phyloP scores from a whole-genome alignment of 371 early-diverging fungal genomes.

The Zancudomyces culisetae region DNA sequence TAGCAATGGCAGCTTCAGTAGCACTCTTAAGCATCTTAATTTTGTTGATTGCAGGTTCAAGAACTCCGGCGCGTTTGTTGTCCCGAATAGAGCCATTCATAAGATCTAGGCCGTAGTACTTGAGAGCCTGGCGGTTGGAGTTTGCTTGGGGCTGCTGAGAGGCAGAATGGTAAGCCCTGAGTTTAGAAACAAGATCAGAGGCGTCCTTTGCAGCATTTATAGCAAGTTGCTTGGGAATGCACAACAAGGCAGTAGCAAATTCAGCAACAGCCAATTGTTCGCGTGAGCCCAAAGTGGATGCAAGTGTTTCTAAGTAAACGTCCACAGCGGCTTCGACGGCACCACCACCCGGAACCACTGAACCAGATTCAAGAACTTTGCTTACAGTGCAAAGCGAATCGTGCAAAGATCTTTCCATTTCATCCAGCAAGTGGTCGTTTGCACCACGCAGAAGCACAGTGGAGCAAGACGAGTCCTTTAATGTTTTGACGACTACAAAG shows the following conservation, averaged over 20 bases:
- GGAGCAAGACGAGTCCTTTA: conserved; percentile 69
- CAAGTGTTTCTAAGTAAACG: conserved; percentile 87
- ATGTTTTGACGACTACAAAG: conserved; percentile 90
- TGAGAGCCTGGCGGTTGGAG: conserved; percentile 49
- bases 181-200: conserved; percentile 87
- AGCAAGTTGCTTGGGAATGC: conserved; percentile 95
- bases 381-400: conserved; percentile 97
- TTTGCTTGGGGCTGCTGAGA: conserved; percentile 27
- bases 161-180: conserved; percentile 87
- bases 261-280: conserved; percentile 98
- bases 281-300: conserved; percentile 39
- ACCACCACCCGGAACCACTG: conserved; percentile 99
- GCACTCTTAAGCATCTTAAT: conserved; percentile 97
- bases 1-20: conserved; percentile 98
- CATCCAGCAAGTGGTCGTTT: conserved; percentile 96
- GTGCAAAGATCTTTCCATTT: conserved; percentile 98
- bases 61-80: conserved; percentile 90
- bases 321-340: conserved; percentile 96
- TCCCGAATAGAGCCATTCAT: conserved; percentile 87
- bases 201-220: conserved; percentile 99
- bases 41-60: conserved; percentile 99
- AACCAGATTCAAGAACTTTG: conserved; percentile 92
- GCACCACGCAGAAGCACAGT: conserved; percentile 97
- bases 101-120: conserved; percentile 77
- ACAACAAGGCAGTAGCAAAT: conserved; percentile 91